phyloP scores from a whole-genome alignment of 192 early-diverging fungal genomes.

The Dimargaris xerosporica region DNA sequence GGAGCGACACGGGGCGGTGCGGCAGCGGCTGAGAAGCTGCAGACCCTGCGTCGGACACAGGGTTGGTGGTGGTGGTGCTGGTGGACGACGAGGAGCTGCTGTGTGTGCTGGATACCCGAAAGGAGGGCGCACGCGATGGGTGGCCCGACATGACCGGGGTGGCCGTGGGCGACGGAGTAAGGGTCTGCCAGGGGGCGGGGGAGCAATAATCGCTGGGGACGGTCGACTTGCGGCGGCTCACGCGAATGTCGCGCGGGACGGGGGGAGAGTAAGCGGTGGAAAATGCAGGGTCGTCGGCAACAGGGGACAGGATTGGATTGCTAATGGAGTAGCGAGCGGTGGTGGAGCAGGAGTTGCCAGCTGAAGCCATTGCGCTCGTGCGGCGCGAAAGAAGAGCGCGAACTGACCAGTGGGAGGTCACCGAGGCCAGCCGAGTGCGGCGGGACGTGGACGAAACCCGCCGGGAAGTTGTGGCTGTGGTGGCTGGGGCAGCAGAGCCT shows the following conservation, averaged over 20 bases:
- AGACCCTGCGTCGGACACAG: too few species aligned
- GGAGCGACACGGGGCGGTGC: too few species aligned
- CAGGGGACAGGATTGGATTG: too few species aligned
- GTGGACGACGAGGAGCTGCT: too few species aligned
- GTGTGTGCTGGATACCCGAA: too few species aligned
- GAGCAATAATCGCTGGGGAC: not conserved
- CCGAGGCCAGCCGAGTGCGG: not conserved
- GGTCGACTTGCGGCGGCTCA: not conserved
- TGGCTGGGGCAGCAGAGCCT: conserved; percentile 12
- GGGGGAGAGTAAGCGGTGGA: not conserved
- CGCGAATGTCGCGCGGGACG: conserved; percentile 5
- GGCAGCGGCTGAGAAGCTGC: too few species aligned
- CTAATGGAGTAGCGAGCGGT: not conserved
- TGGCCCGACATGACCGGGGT: too few species aligned
- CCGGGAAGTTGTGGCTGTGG: conserved; percentile 6
- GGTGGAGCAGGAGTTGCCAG: not conserved
- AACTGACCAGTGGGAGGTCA: not conserved
- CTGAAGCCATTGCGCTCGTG: conserved; percentile 12
- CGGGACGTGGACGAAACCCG: not conserved
- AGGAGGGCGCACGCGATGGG: too few species aligned
- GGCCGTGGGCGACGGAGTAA: too few species aligned
- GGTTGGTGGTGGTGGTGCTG: too few species aligned
- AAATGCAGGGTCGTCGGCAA: too few species aligned
- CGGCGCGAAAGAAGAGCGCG: conserved; percentile 3
- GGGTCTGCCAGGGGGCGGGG: too few species aligned